A percentile compares a stretch with the other conserved stretches of the same genome.
These are phyloP conservation scores for Artomyces pyxidatus DNA, from an alignment of 768 basidiomycete genomes.

Conservation along the genomic window DNA sequence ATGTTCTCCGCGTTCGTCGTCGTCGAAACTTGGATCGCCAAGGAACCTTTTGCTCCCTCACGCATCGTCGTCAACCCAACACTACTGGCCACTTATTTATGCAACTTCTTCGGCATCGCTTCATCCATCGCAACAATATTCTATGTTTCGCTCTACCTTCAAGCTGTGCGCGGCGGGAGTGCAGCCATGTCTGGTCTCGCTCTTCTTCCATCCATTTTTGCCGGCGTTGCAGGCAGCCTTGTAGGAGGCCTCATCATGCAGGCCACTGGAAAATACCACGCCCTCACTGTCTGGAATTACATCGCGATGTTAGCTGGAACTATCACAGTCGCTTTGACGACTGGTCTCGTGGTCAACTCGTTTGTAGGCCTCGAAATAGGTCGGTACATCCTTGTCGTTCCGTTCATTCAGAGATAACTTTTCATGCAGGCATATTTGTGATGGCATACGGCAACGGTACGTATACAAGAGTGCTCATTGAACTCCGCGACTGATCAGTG, in stretches of 20 bases:
- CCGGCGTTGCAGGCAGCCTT: constrained; percentile 41
- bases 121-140: constrained; percentile 39
- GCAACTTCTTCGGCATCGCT: constrained; percentile 49
- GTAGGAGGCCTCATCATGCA: constrained; percentile 47
- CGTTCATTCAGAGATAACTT: too few relatives aligned
- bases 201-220: constrained; percentile 42
- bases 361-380: constrained; percentile 24
- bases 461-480: background rate
- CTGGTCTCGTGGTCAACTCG: constrained; percentile 32
- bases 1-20: constrained; percentile 28
- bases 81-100: constrained; percentile 47
- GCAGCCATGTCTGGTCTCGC: constrained; percentile 44
- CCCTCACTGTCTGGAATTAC: constrained; percentile 38
- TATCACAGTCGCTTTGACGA: constrained; percentile 28
- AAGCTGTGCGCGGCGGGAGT: constrained; percentile 42
- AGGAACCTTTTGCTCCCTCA: constrained; percentile 53
- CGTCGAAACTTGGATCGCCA: constrained; percentile 42
- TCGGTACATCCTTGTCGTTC: background rate
- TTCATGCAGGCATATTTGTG: constrained; percentile 25
- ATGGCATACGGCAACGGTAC: constrained; percentile 33
- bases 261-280: constrained; percentile 48
- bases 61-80: constrained; percentile 42
- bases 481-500: background rate
- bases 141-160: constrained; percentile 48
- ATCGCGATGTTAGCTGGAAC: constrained; percentile 31